phyloP scores from a whole-genome alignment of 768 basidiomycete genomes.

The Phylloporus scabripes region DNA sequence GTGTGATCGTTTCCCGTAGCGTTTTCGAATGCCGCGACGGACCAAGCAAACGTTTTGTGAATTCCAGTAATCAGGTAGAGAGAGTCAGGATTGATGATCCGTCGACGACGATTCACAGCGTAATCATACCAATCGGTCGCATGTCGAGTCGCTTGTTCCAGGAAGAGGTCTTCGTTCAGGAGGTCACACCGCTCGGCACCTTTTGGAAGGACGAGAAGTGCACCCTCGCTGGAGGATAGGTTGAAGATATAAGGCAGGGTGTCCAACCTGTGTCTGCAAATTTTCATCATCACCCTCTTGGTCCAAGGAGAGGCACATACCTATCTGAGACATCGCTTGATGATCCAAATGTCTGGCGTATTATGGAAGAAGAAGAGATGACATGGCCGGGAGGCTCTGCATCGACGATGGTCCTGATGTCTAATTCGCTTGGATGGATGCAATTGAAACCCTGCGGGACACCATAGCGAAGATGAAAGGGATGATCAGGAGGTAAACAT shows the following conservation, averaged over 20 bases:
- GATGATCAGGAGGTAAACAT: conserved; percentile 28
- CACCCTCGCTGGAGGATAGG: conserved; percentile 20
- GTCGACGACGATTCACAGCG: conserved; percentile 10
- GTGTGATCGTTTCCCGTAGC: neutral
- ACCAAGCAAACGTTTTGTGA: conserved; percentile 14
- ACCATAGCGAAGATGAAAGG: conserved; percentile 6
- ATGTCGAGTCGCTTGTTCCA: conserved; percentile 14
- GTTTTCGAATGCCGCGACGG: conserved; percentile 12
- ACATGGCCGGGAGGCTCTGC: neutral
- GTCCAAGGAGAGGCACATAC: neutral
- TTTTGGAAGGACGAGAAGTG: conserved; percentile 31
- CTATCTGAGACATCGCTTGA: neutral
- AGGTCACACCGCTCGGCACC: conserved; percentile 23
- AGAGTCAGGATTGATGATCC: conserved; percentile 16
- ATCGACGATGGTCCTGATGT: conserved; percentile 3
- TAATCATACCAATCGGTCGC: conserved; percentile 26
- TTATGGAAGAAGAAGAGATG: conserved; percentile 5
- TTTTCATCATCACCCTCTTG: too few relatives aligned
- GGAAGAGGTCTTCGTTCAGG: conserved; percentile 16
- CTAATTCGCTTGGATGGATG: conserved; percentile 6
- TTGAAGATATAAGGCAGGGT: conserved; percentile 5
- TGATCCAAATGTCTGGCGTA: neutral
- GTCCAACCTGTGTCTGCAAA: neutral
- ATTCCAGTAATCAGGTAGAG: conserved; percentile 21
- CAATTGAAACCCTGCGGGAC: conserved; percentile 26